Percentiles rank a stretch among this genome's conserved stretches.
phyloP scores from a whole-genome alignment of 805 yeast species.

The Candida maltosa region DNA sequence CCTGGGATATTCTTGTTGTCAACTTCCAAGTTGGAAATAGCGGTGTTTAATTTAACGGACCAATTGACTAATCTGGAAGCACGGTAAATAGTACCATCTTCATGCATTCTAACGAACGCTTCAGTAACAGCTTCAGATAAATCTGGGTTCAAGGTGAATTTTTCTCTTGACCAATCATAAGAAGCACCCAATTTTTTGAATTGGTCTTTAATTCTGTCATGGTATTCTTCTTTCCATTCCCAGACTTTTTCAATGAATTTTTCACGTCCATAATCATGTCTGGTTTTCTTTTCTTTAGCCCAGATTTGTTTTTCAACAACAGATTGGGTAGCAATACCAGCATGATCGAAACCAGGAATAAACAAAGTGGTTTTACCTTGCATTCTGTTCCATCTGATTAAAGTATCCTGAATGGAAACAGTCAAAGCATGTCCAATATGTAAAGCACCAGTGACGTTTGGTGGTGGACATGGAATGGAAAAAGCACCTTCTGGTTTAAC shows the following conservation, averaged over 20 bases:
- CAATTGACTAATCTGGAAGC: slow-evolving; percentile 92
- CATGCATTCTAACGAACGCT: slow-evolving; percentile 87
- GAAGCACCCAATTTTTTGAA: slow-evolving; percentile 90
- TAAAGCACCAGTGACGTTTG: slow-evolving; percentile 97
- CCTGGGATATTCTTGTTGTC: slow-evolving; percentile 88
- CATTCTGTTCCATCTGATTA: slow-evolving; percentile 95
- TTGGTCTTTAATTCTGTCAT: slow-evolving; percentile 78
- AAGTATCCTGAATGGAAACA: slow-evolving; percentile 88
- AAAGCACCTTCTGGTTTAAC: slow-evolving; percentile 80
- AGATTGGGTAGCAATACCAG: slow-evolving; percentile 98
- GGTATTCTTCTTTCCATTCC: slow-evolving; percentile 98
- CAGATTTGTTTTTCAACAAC: slow-evolving; percentile 95
- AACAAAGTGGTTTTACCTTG: slow-evolving; percentile 90
- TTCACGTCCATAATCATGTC: slow-evolving; percentile 95
- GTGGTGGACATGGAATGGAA: slow-evolving; percentile 97
- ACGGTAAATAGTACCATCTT: slow-evolving; percentile 93
- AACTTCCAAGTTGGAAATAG: slow-evolving; percentile 93
- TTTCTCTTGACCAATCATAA: slow-evolving; percentile 93
- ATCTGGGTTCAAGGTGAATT: slow-evolving; percentile 83
- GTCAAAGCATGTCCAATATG: slow-evolving; percentile 99
- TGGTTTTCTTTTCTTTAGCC: slow-evolving; percentile 82
- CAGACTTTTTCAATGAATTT: slow-evolving; percentile 83
- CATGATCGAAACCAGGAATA: slow-evolving; percentile 97
- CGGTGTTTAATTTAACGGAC: slow-evolving; percentile 93
- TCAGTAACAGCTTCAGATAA: slow-evolving; percentile 79